phyloP scores from a whole-genome alignment of 75 land plant genomes.

The Cunninghamia lanceolata region DNA sequence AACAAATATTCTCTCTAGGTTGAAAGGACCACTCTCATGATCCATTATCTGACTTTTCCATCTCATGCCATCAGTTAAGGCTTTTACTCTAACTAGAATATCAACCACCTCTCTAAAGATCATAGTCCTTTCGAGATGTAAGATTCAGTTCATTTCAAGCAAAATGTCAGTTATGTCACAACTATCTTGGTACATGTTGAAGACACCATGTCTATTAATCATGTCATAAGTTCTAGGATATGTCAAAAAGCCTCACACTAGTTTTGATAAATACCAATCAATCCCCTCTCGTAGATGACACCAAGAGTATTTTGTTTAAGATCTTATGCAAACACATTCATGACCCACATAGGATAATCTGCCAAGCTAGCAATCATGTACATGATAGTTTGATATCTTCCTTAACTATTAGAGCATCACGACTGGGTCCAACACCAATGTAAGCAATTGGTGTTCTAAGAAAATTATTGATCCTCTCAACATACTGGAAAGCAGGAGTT shows the following conservation, averaged over 20 bases:
- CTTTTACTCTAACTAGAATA: constrained; percentile 58
- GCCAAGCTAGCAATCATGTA: constrained; percentile 40
- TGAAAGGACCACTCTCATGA: constrained; percentile 80
- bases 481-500: constrained; percentile 61
- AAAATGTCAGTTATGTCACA: constrained; percentile 67
- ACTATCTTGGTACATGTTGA: constrained; percentile 91
- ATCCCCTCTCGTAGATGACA: constrained; percentile 77
- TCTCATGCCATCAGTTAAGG: constrained; percentile 50
- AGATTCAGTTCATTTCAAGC: constrained; percentile 89
- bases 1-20: constrained; percentile 65
- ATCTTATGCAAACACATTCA: constrained; percentile 79
- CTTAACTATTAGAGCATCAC: constrained; percentile 85
- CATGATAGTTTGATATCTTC: constrained; percentile 44
- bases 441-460: constrained; percentile 73
- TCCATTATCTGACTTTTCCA: constrained; percentile 78
- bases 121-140: constrained; percentile 81
- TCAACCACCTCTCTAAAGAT: constrained; percentile 80
- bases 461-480: constrained; percentile 83
- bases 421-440: constrained; percentile 93
- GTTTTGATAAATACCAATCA: constrained; percentile 85
- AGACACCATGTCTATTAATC: constrained; percentile 59
- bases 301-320: constrained; percentile 66
- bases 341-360: constrained; percentile 79
- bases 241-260: constrained; percentile 91
- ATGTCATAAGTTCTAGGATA: constrained; percentile 94